Evolutionary conservation across 2,329 filamentous ascomycete genomes (phyloP).

Genomic region (Coleophoma cylindrospora): DNA sequence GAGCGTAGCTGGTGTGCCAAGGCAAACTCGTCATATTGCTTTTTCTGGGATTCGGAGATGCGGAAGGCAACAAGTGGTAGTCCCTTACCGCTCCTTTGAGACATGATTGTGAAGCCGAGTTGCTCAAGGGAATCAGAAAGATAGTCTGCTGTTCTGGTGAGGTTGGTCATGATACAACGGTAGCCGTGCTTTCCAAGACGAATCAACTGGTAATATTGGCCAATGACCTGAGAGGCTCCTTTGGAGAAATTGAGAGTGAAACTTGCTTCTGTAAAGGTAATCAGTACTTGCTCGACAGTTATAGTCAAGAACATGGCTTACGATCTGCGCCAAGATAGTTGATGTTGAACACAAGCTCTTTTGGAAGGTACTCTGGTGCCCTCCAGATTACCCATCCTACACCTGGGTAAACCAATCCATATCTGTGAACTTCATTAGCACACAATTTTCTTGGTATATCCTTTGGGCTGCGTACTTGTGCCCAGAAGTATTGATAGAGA

Average conservation of each 20-base stretch:
- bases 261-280: constrained; percentile 53
- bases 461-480: constrained; percentile 63
- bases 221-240: constrained; percentile 89
- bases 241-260: constrained; percentile 98
- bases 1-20: constrained; percentile 81
- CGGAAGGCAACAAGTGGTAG: constrained; percentile 90
- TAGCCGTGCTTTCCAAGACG: constrained; percentile 91
- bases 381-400: constrained; percentile 95
- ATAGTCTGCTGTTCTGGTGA: constrained; percentile 87
- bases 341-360: constrained; percentile 95
- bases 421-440: constrained; percentile 52
- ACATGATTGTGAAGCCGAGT: constrained; percentile 85
- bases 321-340: constrained; percentile 93
- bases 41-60: constrained; percentile 51
- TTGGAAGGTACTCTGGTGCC: constrained; percentile 73
- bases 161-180: constrained; percentile 87
- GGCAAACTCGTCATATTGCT: constrained; percentile 68
- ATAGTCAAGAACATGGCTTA: too few species aligned
- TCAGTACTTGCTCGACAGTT: too few species aligned
- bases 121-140: constrained; percentile 67
- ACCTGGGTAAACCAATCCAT: constrained; percentile 77
- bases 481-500: constrained; percentile 90
- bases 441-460: constrained; percentile 13
- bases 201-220: constrained; percentile 96
- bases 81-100: constrained; percentile 68